phyloP scores from a whole-genome alignment of 495 filamentous ascomycete genomes.

The Hypomontagnella submonticulosa region DNA sequence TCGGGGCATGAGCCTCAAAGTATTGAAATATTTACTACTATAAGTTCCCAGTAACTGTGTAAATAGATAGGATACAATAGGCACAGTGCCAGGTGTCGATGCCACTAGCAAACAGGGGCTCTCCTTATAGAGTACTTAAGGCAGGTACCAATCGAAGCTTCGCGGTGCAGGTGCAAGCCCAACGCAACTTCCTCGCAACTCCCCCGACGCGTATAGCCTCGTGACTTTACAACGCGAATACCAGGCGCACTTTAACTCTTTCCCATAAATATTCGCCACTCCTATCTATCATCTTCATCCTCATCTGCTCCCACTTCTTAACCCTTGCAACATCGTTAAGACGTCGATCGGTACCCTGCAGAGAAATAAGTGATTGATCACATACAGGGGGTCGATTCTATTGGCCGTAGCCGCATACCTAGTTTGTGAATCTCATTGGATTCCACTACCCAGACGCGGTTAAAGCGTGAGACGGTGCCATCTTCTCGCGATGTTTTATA shows the following conservation, averaged over 20 bases:
- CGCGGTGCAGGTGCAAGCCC: background rate
- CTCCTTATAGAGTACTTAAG: too few species aligned
- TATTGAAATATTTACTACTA: too few species aligned
- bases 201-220: background rate
- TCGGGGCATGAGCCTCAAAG: too few species aligned
- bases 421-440: background rate
- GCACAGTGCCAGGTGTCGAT: too few species aligned
- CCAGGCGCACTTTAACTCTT: background rate
- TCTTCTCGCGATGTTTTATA: constrained; percentile 81
- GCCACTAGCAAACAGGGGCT: too few species aligned
- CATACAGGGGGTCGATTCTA: background rate
- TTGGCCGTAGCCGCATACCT: background rate
- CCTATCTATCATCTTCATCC: too few species aligned
- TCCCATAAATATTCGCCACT: background rate
- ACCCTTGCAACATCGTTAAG: background rate
- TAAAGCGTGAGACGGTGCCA: background rate
- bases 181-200: constrained; percentile 22
- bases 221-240: background rate
- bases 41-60: too few species aligned
- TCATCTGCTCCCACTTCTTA: background rate
- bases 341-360: background rate
- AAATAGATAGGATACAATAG: too few species aligned
- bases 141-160: too few species aligned
- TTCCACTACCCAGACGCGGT: background rate
- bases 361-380: background rate